phyloP scores from a whole-genome alignment of 176 grass and related monocot species.

The Avena atlantica region DNA sequence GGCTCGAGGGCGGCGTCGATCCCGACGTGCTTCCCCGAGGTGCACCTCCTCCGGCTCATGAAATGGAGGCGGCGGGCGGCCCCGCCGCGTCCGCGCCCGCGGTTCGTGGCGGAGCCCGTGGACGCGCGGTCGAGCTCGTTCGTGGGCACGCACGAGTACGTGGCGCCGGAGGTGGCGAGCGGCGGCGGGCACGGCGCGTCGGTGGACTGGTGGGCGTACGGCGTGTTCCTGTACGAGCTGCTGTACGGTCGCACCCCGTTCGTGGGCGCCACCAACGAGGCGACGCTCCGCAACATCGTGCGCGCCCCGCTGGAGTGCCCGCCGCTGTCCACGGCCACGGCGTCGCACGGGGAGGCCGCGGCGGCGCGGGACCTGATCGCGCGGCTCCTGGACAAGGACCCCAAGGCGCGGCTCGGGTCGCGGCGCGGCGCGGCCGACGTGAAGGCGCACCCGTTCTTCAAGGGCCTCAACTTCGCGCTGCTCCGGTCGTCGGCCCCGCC shows the following conservation, averaged over 20 bases:
- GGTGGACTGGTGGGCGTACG: conserved; percentile 99
- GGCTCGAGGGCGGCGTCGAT: not conserved
- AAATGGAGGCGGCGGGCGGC: conserved; percentile 40
- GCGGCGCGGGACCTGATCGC: conserved; percentile 76
- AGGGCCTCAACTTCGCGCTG: conserved; percentile 80
- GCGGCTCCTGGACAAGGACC: conserved; percentile 79
- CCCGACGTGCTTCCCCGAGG: conserved; percentile 66
- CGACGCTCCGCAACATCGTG: conserved; percentile 86
- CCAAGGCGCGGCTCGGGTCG: conserved; percentile 58
- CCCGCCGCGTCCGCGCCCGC: not conserved
- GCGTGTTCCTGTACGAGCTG: conserved; percentile 92
- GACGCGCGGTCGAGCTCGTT: conserved; percentile 80
- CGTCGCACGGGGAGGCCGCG: not conserved
- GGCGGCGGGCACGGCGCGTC: conserved; percentile 81
- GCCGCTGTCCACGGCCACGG: not conserved
- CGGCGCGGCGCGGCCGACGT: conserved; percentile 76
- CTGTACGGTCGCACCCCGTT: conserved; percentile 85
- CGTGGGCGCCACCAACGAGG: conserved; percentile 62
- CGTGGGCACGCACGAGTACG: conserved; percentile 97
- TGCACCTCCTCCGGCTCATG: conserved; percentile 49
- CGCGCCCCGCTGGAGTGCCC: conserved; percentile 66
- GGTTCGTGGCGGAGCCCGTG: conserved; percentile 87
- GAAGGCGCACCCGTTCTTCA: conserved; percentile 87
- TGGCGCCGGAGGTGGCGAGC: conserved; percentile 79
- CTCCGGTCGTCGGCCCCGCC: conserved; percentile 73